Evolutionary conservation across 2,329 filamentous ascomycete genomes (phyloP).

Genomic region (Leptographium flavum): DNA sequence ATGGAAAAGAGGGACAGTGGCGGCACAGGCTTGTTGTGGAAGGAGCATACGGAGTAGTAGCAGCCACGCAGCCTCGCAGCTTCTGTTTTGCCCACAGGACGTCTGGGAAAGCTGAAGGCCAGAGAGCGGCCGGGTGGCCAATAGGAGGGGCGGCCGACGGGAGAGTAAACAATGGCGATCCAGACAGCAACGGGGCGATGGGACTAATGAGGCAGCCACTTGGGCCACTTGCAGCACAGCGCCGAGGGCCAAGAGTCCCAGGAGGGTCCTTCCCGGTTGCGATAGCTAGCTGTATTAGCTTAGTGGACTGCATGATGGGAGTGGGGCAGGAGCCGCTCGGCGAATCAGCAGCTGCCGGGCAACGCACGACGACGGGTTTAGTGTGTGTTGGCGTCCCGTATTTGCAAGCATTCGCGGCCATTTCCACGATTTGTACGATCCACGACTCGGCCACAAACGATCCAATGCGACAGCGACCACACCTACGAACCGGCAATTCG

Average conservation of each 20-base stretch:
- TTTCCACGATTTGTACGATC: too few species aligned
- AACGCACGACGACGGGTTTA: neutral
- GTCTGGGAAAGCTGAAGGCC: neutral
- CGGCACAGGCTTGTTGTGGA: too few species aligned
- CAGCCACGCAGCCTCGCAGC: neutral
- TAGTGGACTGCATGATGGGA: neutral
- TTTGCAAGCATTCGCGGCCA: neutral
- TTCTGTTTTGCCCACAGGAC: neutral
- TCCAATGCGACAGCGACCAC: neutral
- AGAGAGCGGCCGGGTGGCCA: slow-evolving; percentile 4
- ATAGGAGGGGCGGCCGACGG: slow-evolving; percentile 5
- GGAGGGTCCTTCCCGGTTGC: neutral
- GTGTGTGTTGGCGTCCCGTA: neutral
- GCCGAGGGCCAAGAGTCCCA: neutral
- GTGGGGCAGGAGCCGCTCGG: neutral
- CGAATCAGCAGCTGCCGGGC: slow-evolving; percentile 5
- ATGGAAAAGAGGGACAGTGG: too few species aligned
- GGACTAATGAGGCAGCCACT: neutral
- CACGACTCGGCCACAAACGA: too few species aligned
- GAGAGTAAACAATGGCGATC: slow-evolving; percentile 12
- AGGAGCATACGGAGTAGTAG: too few species aligned
- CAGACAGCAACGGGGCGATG: slow-evolving; percentile 3
- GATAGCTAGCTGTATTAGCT: neutral
- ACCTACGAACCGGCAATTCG: too few species aligned
- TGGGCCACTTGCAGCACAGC: neutral